Base-by-base conservation (phyloP, 1,284 basidiomycete species). In the Ceratobasidium sp. region DNA sequence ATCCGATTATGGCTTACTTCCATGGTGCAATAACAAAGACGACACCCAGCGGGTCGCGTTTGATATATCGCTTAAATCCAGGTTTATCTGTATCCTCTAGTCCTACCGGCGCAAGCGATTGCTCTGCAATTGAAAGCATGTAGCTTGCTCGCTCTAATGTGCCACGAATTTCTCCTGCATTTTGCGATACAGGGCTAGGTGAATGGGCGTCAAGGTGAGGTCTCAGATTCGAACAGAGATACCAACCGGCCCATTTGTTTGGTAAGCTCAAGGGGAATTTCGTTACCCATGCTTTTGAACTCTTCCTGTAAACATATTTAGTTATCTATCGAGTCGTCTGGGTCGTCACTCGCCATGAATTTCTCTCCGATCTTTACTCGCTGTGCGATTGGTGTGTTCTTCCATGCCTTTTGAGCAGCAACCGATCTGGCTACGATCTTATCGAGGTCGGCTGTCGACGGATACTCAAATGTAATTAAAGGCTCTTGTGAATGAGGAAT, bases 1-100 rank as follows among this genome's bases (percentile, higher is more conserved):
- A 67, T 59, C 55, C 43, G 39, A 32, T 73, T 39, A 45, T 60
- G 23, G 81, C 88, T 72, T 75, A 94, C 95, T 95, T 94, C 96
- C 96, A 96, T 1, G 94, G 93, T 0, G 91, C 88, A 74, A 96
- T 90, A 61, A 95, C 87, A 34, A 95, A 86, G 0, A 97, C 88
- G n/a, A 97, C 90, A 18, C 96, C 96, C 0, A 97, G 81, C 0
- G 96, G 94, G 32, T 86, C 86, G 64, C 93, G 89, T 76, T 89
- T 87, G 80, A 98, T 96, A 78, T 85, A 92, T 57, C 94, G 85
- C 77, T 85, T 88, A 82, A 95, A 92, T 2, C 92, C 92, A 46
- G 92, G 92, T 70, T 89, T 88, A 79, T 95, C 92, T 9, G 90
- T 92, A 64, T 92, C 88, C 57, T 85, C 82, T 74, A 96, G 86